A percentile compares a stretch with the other conserved stretches of the same genome.
Evolutionary conservation across 345 rosid species (phyloP).

Genomic region (Garcia nutans): DNA sequence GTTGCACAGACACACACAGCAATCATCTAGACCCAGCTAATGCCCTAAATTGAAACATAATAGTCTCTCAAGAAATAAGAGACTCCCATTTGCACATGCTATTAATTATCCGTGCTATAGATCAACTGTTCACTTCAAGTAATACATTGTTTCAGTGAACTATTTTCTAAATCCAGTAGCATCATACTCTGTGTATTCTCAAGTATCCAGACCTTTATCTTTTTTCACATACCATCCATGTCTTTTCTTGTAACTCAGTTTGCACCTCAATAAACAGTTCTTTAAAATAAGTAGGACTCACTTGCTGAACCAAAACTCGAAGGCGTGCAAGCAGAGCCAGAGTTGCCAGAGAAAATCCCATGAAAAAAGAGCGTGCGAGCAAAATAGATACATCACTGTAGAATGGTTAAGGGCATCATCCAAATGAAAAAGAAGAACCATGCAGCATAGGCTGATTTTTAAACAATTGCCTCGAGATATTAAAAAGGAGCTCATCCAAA

Average conservation of each 20-base stretch:
- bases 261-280: neutral
- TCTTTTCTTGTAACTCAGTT: neutral
- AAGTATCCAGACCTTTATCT: neutral
- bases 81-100: neutral
- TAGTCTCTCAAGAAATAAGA: neutral
- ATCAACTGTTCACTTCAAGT: neutral
- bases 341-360: conserved; percentile 65
- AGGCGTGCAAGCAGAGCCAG: conserved; percentile 88
- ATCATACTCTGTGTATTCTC: neutral
- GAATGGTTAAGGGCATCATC: conserved; percentile 3
- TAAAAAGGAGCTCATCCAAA: neutral
- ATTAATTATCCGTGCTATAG: neutral
- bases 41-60: neutral
- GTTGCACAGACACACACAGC: neutral
- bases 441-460: neutral
- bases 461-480: neutral
- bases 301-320: conserved; percentile 87
- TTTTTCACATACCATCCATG: neutral
- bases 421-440: conserved; percentile 9
- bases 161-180: neutral
- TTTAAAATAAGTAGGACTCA: conserved; percentile 31
- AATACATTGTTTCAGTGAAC: neutral
- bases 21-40: neutral
- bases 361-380: conserved; percentile 83
- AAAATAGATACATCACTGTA: conserved; percentile 65